Evolutionary conservation across 805 yeast species (phyloP).

Genomic region (Zygoascus ofunaensis): DNA sequence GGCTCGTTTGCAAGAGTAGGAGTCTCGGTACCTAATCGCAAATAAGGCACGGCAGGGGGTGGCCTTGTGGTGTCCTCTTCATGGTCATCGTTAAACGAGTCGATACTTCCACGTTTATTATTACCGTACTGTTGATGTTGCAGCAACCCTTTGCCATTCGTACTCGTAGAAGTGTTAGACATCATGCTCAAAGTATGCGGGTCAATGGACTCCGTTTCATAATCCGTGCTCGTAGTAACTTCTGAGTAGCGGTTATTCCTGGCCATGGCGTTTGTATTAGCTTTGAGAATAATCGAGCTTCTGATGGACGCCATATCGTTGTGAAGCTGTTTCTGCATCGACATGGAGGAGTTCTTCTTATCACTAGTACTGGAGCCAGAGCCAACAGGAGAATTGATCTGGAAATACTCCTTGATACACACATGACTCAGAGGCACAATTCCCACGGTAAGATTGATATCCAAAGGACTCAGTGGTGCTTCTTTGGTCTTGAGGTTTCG

Average conservation of each 20-base stretch:
- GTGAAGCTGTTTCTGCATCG: background rate
- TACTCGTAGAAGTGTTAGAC: background rate
- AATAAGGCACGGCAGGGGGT: conserved; percentile 20
- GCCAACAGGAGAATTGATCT: conserved; percentile 1
- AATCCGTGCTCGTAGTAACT: conserved; percentile 20
- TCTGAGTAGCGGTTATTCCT: conserved; percentile 18
- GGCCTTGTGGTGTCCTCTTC: background rate
- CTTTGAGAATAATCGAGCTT: conserved; percentile 6
- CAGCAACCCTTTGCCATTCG: background rate
- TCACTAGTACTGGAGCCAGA: conserved; percentile 21
- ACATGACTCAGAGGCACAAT: conserved; percentile 22
- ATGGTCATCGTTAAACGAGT: background rate
- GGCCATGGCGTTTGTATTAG: conserved; percentile 21
- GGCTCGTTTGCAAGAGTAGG: conserved; percentile 20
- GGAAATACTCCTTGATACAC: conserved; percentile 18
- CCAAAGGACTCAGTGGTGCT: conserved; percentile 19
- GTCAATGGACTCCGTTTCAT: conserved; percentile 2
- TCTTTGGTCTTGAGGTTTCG: conserved; percentile 26
- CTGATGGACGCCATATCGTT: background rate
- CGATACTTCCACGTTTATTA: too few species aligned
- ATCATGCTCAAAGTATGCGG: background rate
- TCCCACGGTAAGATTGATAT: conserved; percentile 17
- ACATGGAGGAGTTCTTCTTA: background rate
- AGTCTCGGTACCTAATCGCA: conserved; percentile 18
- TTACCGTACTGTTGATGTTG: too few species aligned